These are phyloP conservation scores for Parathielavia hyrcaniae DNA, from an alignment of 495 filamentous ascomycete species.

Conservation along the genomic window DNA sequence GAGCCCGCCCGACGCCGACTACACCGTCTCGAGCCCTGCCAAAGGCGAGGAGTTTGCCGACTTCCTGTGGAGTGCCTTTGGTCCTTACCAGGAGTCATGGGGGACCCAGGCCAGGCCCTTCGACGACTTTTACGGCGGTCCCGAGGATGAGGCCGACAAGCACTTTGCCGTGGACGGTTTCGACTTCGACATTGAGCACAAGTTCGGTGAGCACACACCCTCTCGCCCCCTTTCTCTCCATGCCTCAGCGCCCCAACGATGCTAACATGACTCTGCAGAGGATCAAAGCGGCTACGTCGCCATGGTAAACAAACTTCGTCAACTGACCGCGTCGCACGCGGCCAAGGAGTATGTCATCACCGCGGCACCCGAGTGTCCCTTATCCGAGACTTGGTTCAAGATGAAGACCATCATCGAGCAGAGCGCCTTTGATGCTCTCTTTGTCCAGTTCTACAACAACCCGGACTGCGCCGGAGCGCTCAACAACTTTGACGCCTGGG, in stretches of 20 bases:
- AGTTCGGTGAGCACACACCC: conserved; percentile 27
- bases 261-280: conserved; percentile 10
- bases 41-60: conserved; percentile 53
- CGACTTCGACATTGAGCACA: conserved; percentile 58
- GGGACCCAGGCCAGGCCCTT: conserved; percentile 53
- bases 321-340: conserved; percentile 35
- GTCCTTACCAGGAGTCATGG: conserved; percentile 40
- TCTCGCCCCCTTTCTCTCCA: conserved; percentile 21
- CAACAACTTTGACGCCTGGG: conserved; percentile 60
- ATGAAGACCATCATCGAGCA: conserved; percentile 49
- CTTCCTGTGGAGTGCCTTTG: conserved; percentile 62
- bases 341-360: conserved; percentile 48
- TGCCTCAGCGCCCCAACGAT: background rate
- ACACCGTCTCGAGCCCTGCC: conserved; percentile 43
- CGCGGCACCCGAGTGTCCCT: conserved; percentile 62
- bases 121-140: conserved; percentile 41
- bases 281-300: conserved; percentile 31
- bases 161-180: conserved; percentile 54
- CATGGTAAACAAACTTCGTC: conserved; percentile 50
- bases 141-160: conserved; percentile 23
- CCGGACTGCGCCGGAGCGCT: conserved; percentile 45
- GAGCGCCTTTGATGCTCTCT: conserved; percentile 56
- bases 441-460: conserved; percentile 72
- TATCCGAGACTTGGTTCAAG: conserved; percentile 46
- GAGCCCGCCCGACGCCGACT: conserved; percentile 26